A percentile compares a stretch with the other conserved stretches of the same genome.
Evolutionary conservation across 2,329 filamentous ascomycete species (phyloP).

Genomic region (Zasmidium cellare): DNA sequence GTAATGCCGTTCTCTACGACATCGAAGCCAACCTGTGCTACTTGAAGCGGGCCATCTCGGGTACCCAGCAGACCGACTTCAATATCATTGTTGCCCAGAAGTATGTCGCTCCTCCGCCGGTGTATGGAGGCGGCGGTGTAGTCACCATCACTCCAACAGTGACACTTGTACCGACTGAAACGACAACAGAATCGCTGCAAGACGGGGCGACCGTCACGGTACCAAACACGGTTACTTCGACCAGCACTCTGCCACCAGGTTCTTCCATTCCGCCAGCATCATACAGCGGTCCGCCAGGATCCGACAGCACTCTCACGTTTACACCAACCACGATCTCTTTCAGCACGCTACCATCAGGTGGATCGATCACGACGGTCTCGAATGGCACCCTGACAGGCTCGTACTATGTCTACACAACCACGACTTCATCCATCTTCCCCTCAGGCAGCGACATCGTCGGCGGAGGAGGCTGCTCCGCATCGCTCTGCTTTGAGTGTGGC

Average conservation of each 20-base stretch:
- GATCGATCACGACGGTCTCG: constrained; percentile 18
- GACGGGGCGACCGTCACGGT: background rate
- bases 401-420: constrained; percentile 12
- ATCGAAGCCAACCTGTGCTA: constrained; percentile 15
- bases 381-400: constrained; percentile 22
- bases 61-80: constrained; percentile 1
- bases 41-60: constrained; percentile 19
- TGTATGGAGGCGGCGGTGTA: background rate
- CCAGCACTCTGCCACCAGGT: background rate
- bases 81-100: background rate
- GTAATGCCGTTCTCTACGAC: constrained; percentile 23
- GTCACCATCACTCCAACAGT: background rate
- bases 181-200: background rate
- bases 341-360: constrained; percentile 18
- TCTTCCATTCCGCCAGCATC: background rate
- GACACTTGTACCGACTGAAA: background rate
- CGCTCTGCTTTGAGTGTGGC: constrained; percentile 26
- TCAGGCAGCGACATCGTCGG: background rate
- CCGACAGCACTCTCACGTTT: no score
- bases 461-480: constrained; percentile 4
- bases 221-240: background rate
- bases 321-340: constrained; percentile 16
- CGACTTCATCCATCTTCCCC: constrained; percentile 17
- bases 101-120: background rate
- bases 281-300: background rate